A percentile compares a stretch with the other conserved stretches of the same genome.
These are phyloP conservation scores for Calocybe gambosa DNA, from an alignment of 1,284 basidiomycete genomes.

Conservation along the genomic window DNA sequence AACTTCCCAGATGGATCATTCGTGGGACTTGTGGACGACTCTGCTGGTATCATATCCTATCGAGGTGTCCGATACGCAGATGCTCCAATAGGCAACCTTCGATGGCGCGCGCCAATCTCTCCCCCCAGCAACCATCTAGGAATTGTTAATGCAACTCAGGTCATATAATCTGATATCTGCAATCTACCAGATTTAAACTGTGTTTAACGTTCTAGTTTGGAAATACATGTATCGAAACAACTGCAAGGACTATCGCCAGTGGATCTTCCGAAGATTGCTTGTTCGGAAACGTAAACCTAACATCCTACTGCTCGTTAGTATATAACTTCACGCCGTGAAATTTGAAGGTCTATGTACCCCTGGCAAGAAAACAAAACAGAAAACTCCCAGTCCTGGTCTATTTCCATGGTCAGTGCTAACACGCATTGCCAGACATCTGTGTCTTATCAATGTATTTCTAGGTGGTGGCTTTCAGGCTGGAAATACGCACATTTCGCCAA, in stretches of 20 bases:
- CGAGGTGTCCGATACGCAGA: constrained; percentile 34
- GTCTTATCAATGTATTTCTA: constrained; percentile 11
- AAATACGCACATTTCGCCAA: constrained; percentile 24
- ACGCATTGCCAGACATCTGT: neutral
- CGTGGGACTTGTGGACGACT: constrained; percentile 23
- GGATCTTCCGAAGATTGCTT: constrained; percentile 35
- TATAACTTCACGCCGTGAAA: neutral
- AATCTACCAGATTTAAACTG: neutral
- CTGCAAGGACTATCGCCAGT: constrained; percentile 20
- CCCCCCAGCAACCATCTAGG: constrained; percentile 31
- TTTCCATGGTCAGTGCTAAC: constrained; percentile 26
- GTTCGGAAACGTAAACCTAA: constrained; percentile 31
- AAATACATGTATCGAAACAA: constrained; percentile 25
- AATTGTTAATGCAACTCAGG: constrained; percentile 28
- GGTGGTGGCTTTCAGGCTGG: constrained; percentile 35
- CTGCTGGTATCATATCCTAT: constrained; percentile 28
- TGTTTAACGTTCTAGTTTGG: constrained; percentile 22
- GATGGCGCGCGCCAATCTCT: constrained; percentile 33
- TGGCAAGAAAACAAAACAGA: constrained; percentile 15
- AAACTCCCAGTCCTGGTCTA: constrained; percentile 30
- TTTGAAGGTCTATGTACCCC: constrained; percentile 28
- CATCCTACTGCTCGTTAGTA: neutral
- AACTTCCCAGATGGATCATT: constrained; percentile 30
- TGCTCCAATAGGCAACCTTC: constrained; percentile 29
- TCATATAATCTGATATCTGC: constrained; percentile 8